phyloP scores from a whole-genome alignment of 2,329 filamentous ascomycete species.

The Thermoascus crustaceus region DNA sequence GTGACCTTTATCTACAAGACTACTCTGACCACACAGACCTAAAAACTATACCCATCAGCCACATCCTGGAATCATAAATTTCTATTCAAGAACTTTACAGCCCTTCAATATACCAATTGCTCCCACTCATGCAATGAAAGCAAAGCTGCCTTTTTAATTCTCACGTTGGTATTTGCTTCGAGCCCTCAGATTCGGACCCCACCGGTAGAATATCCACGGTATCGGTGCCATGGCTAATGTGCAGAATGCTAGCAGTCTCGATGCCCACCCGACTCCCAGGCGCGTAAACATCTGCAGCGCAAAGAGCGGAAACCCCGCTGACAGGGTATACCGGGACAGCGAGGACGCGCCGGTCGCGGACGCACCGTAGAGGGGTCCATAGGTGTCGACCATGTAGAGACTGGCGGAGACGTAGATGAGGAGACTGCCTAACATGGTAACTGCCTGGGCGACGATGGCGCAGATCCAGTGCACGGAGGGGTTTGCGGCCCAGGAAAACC shows the following conservation, averaged over 20 bases:
- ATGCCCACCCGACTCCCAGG: slow-evolving; percentile 54
- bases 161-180: too few species aligned
- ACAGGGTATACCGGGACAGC: slow-evolving; percentile 23
- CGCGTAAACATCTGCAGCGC: slow-evolving; percentile 47
- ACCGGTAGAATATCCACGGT: slow-evolving; percentile 40
- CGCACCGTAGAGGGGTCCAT: slow-evolving; percentile 18
- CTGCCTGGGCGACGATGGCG: slow-evolving; percentile 14
- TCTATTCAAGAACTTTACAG: too few species aligned
- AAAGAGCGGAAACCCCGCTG: slow-evolving; percentile 29
- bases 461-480: slow-evolving; percentile 34
- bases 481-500: slow-evolving; percentile 41
- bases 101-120: too few species aligned
- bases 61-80: too few species aligned
- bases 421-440: slow-evolving; percentile 20
- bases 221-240: slow-evolving; percentile 34
- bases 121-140: too few species aligned
- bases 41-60: too few species aligned
- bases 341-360: slow-evolving; percentile 25
- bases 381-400: slow-evolving; percentile 22
- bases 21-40: too few species aligned
- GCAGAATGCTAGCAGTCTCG: slow-evolving; percentile 51
- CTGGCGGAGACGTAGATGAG: slow-evolving; percentile 26
- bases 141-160: too few species aligned
- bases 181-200: slow-evolving; percentile 26
- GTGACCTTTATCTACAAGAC: too few species aligned